Base-by-base conservation (phyloP, 331 rosid genomes). In the Erythrophleum ivorense region DNA sequence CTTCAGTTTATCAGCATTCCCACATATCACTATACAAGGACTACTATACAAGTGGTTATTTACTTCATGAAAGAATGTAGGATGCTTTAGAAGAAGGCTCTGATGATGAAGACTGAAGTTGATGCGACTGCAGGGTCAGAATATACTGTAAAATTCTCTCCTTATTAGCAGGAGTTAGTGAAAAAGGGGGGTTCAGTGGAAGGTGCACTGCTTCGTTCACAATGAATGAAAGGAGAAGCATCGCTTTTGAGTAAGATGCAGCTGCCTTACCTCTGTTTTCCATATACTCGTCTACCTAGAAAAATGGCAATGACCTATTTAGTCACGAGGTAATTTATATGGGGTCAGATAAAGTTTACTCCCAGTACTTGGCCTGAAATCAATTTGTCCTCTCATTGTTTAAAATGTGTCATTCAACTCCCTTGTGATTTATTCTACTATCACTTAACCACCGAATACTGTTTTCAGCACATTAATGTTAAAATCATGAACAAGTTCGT, bases 271-370 rank as follows among this genome's bases (percentile, higher is more conserved):
- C 87, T 79, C 73, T 77, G 89, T 91, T 89, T 84, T 77, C 92
- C 91, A 88, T 83, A 64, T 79, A 89, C 80, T 92, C 98, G 6
- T 91, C 98, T 65, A 88, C 97, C 99, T 96, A 76, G 48, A 82
- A 79, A 72, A 84, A 66, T n/a, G 24, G 69, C 48, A 80, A 40
- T 74, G 67, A 33, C 48, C 48, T 54, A 24, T 68, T 75, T 18
- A 50, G 67, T 52, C 55, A 77, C 59, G 43, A 41, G 34, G 43
- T 34, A 38, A 62, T 63, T 85, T 43, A 70, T 40, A 64, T 13
- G 11, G 54, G 54, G 19, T 18, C 24, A 38, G 21, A 16, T 40
- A 66, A 3, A 18, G 9, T 38, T 40, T 66, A 66, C 49, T 66
- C 21, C 72, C 7, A 0, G 46, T 3, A 36, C 14, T 16, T 36